A percentile compares a stretch with the other conserved stretches of the same genome.
Conservation (phyloP, 306 rosid species). For the Cucurbita moschata region DNA sequence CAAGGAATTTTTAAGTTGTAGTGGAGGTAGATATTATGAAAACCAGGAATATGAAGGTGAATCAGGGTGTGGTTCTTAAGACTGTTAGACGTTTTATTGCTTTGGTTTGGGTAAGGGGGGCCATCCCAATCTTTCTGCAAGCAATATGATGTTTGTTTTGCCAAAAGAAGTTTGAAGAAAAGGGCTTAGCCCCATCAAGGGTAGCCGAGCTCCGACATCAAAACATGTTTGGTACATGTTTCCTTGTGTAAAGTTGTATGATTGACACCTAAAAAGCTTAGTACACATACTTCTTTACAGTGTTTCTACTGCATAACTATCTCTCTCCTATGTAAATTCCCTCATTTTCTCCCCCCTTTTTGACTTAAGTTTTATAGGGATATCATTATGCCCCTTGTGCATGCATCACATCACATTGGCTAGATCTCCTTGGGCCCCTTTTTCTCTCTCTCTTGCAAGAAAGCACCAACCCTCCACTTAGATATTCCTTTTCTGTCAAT, state of each 20-base stretch:
- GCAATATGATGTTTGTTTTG: slow-evolving; percentile 21
- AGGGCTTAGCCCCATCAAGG: not conserved
- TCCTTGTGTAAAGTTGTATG: slow-evolving; percentile 16
- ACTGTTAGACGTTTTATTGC: not conserved
- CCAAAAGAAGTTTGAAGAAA: slow-evolving; percentile 4
- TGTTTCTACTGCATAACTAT: slow-evolving; percentile 8
- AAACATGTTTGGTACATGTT: slow-evolving; percentile 83
- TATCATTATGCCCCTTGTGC: slow-evolving; percentile 21
- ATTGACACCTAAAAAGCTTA: slow-evolving; percentile 13
- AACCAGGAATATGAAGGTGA: slow-evolving; percentile 1
- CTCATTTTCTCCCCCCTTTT: not conserved
- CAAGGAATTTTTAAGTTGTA: not conserved
- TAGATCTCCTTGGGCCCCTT: slow-evolving; percentile 15
- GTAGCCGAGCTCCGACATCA: slow-evolving; percentile 21
- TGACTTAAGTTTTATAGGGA: slow-evolving; percentile 19
- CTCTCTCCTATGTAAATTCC: not conserved
- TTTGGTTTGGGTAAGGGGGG: slow-evolving; percentile 9
- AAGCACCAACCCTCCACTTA: slow-evolving; percentile 25
- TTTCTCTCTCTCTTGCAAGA: slow-evolving; percentile 6
- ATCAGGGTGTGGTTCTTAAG: slow-evolving; percentile 13
- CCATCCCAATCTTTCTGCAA: slow-evolving; percentile 29
- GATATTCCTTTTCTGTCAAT: slow-evolving; percentile 10
- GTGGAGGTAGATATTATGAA: slow-evolving; percentile 20
- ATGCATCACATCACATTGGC: slow-evolving; percentile 27
- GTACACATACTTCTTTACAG: slow-evolving; percentile 16